Conservation (phyloP, 306 rosid species). For the Boehmeria nivea region DNA sequence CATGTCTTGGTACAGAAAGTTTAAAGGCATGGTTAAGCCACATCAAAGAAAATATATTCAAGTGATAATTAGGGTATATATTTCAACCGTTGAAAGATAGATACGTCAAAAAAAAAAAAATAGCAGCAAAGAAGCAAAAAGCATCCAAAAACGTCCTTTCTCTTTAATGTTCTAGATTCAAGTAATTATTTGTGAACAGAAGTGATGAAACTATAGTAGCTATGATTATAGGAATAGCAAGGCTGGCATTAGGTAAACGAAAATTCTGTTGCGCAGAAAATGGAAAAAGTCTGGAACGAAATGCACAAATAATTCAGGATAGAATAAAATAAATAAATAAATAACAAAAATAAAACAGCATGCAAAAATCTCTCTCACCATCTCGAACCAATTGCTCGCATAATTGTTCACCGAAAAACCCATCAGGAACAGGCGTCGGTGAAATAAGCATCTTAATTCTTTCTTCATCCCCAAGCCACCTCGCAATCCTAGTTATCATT, state of each 20-base stretch:
- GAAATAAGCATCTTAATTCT: constrained; percentile 54
- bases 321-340: background rate
- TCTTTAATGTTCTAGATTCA: too few relatives aligned
- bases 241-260: background rate
- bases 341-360: background rate
- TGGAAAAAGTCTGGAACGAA: background rate
- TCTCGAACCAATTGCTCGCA: constrained; percentile 81
- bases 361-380: constrained; percentile 45
- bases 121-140: too few relatives aligned
- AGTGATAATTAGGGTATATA: too few relatives aligned
- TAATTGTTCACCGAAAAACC: constrained; percentile 56
- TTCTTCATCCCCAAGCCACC: constrained; percentile 90
- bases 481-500: constrained; percentile 62
- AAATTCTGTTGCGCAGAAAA: background rate
- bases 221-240: background rate
- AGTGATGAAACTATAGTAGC: too few relatives aligned
- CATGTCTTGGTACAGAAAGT: background rate
- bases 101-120: too few relatives aligned
- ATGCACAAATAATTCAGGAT: background rate
- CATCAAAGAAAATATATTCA: too few relatives aligned
- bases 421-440: constrained; percentile 44
- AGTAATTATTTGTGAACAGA: too few relatives aligned
- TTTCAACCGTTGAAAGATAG: too few relatives aligned
- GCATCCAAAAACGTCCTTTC: too few relatives aligned
- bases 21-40: background rate